A percentile compares a stretch with the other conserved stretches of the same genome.
Evolutionary conservation across 2,329 filamentous ascomycete genomes (phyloP).

Genomic region (Pseudogymnoascus destructans): DNA sequence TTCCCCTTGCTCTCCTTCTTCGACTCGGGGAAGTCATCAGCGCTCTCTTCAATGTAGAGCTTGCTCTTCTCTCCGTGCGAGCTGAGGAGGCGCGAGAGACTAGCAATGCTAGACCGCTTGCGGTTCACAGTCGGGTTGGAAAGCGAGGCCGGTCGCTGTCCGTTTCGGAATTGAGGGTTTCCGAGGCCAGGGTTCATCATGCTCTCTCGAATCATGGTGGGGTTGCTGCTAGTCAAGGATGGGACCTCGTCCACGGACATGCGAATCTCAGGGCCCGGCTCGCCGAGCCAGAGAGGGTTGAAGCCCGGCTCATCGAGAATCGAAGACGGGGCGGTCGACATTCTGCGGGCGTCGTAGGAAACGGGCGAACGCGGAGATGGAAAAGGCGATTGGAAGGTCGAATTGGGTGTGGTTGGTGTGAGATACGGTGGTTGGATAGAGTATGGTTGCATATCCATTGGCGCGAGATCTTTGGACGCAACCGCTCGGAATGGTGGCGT

Average conservation of each 20-base stretch:
- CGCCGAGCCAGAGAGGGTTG: slow-evolving; percentile 58
- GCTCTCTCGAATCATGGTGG: slow-evolving; percentile 61
- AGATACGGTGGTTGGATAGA: slow-evolving; percentile 31
- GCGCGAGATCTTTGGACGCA: slow-evolving; percentile 32
- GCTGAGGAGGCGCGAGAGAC: slow-evolving; percentile 63
- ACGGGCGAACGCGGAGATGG: slow-evolving; percentile 57
- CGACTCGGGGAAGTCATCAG: slow-evolving; percentile 41
- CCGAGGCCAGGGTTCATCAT: slow-evolving; percentile 26
- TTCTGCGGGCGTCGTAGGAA: slow-evolving; percentile 57
- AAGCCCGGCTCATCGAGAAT: slow-evolving; percentile 58
- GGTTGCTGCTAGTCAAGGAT: slow-evolving; percentile 62
- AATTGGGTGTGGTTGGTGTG: slow-evolving; percentile 51
- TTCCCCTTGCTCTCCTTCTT: slow-evolving; percentile 54
- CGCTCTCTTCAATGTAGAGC: slow-evolving; percentile 50
- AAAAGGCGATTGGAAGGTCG: slow-evolving; percentile 34
- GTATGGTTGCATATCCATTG: slow-evolving; percentile 35
- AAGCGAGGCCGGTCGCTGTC: slow-evolving; percentile 49
- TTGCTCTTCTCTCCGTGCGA: slow-evolving; percentile 65
- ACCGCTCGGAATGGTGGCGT: slow-evolving; percentile 23
- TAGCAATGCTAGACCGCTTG: slow-evolving; percentile 63
- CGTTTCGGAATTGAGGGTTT: slow-evolving; percentile 37
- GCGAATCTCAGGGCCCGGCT: slow-evolving; percentile 58
- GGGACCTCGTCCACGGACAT: slow-evolving; percentile 63
- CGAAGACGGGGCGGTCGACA: slow-evolving; percentile 65
- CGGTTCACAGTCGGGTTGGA: slow-evolving; percentile 50